These are phyloP conservation scores for Rhodotorula kratochvilovae DNA, from an alignment of 768 basidiomycete genomes.

Conservation along the genomic window DNA sequence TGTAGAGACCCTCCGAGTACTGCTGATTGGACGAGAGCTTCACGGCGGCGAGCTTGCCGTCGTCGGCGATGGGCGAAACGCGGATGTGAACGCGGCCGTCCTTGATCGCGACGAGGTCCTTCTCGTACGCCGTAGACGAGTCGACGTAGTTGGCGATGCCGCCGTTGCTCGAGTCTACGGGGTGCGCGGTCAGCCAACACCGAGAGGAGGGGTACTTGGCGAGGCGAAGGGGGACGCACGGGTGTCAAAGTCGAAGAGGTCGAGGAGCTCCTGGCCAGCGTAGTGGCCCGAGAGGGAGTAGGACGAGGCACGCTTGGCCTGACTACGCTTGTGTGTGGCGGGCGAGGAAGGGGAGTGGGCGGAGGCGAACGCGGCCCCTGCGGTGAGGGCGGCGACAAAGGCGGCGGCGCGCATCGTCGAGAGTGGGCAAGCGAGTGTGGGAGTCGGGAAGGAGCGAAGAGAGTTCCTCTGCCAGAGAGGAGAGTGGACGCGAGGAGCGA, in stretches of 20 bases:
- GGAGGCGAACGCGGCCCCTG: background rate
- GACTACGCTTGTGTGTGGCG: background rate
- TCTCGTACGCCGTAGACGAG: background rate
- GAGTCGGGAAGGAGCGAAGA: background rate
- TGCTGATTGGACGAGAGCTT: conserved; percentile 14
- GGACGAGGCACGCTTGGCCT: conserved; percentile 2
- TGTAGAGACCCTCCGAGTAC: conserved; percentile 15
- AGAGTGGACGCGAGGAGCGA: background rate
- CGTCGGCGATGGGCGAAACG: background rate
- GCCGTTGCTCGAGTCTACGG: background rate
- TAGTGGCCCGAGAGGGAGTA: conserved; percentile 13
- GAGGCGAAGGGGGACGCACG: background rate
- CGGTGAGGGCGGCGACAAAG: conserved; percentile 2
- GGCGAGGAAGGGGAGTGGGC: background rate
- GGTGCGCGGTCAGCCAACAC: too few species aligned
- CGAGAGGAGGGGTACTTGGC: background rate
- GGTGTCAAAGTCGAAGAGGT: conserved; percentile 14
- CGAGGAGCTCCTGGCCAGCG: conserved; percentile 15
- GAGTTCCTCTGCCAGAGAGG: background rate
- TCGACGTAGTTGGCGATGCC: conserved; percentile 29
- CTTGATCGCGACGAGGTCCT: conserved; percentile 26
- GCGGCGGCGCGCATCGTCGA: background rate
- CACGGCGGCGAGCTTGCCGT: background rate
- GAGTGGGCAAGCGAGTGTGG: background rate
- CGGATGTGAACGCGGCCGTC: conserved; percentile 18